Percentiles rank a stretch among this genome's conserved stretches.
These are phyloP conservation scores for Cyclospora cayetanensis DNA, from an alignment of 169 alveolate genomes.

Conservation along the genomic window DNA sequence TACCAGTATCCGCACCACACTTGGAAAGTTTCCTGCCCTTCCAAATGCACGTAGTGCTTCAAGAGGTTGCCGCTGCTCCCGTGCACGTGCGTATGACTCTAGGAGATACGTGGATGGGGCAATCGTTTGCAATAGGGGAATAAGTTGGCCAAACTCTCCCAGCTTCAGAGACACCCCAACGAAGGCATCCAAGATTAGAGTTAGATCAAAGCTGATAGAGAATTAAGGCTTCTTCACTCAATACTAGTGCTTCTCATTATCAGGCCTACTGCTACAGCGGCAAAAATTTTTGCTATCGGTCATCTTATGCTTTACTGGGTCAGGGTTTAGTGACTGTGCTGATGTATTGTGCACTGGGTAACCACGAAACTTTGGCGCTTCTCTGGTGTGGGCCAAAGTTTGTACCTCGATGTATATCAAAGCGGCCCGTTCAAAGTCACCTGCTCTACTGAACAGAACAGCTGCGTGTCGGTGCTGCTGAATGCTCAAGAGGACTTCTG, in stretches of 20 bases:
- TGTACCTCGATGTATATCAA: neutral
- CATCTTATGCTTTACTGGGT: too few relatives aligned
- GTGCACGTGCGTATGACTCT: neutral
- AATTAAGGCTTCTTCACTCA: too few relatives aligned
- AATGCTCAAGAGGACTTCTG: neutral
- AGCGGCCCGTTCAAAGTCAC: neutral
- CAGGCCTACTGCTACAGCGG: too few relatives aligned
- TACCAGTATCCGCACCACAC: constrained; percentile 31
- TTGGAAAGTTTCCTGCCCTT: neutral
- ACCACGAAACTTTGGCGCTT: too few relatives aligned
- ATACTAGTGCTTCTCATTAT: too few relatives aligned
- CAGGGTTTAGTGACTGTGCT: too few relatives aligned
- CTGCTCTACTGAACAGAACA: neutral
- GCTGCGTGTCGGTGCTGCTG: constrained; percentile 30
- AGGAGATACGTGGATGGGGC: neutral
- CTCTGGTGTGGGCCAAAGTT: too few relatives aligned
- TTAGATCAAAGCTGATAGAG: too few relatives aligned
- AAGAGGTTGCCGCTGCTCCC: neutral
- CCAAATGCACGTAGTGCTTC: constrained; percentile 12
- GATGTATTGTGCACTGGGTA: too few relatives aligned
- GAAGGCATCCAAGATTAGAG: too few relatives aligned
- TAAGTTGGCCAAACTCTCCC: neutral
- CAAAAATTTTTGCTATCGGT: too few relatives aligned
- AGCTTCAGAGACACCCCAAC: neutral
- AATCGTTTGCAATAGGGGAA: neutral